A percentile compares a stretch with the other conserved stretches of the same genome.
Evolutionary conservation across 1,284 basidiomycete species (phyloP).

Genomic region (Vanrija sp.): DNA sequence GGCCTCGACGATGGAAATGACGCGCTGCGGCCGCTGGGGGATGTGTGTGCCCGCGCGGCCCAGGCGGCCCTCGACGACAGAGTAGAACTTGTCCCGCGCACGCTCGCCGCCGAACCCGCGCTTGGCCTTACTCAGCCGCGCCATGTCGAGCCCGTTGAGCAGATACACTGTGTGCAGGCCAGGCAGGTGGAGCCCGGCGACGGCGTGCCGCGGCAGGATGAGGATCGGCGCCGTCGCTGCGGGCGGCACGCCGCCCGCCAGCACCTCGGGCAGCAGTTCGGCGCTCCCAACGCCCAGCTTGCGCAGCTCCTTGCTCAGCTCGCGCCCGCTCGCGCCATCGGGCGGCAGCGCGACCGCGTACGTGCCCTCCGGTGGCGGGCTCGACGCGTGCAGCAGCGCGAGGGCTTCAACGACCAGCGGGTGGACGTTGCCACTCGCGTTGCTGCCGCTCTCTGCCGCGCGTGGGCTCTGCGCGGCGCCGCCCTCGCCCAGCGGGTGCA

Average conservation of each 20-base stretch:
- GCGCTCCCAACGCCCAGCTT: constrained; percentile 15
- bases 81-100: constrained; percentile 20
- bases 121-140: constrained; percentile 15
- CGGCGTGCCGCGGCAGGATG: constrained; percentile 19
- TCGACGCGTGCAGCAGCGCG: constrained; percentile 26
- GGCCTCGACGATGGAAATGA: constrained; percentile 25
- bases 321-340: constrained; percentile 19
- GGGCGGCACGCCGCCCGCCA: constrained; percentile 10
- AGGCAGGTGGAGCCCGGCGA: constrained; percentile 30
- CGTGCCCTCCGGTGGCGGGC: constrained; percentile 24
- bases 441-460: neutral
- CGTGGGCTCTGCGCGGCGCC: neutral
- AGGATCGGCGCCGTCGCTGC: constrained; percentile 15
- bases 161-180: constrained; percentile 32
- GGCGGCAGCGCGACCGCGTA: constrained; percentile 29
- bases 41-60: constrained; percentile 25
- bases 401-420: constrained; percentile 21
- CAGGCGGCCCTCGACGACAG: constrained; percentile 27
- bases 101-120: constrained; percentile 11
- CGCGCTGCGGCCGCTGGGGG: constrained; percentile 9
- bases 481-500: neutral
- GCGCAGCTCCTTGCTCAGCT: constrained; percentile 14
- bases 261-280: constrained; percentile 23
- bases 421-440: neutral
- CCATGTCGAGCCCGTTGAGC: constrained; percentile 31